Base-by-base conservation (phyloP, 352 stramenopile species). In the Plasmopara halstedii region DNA sequence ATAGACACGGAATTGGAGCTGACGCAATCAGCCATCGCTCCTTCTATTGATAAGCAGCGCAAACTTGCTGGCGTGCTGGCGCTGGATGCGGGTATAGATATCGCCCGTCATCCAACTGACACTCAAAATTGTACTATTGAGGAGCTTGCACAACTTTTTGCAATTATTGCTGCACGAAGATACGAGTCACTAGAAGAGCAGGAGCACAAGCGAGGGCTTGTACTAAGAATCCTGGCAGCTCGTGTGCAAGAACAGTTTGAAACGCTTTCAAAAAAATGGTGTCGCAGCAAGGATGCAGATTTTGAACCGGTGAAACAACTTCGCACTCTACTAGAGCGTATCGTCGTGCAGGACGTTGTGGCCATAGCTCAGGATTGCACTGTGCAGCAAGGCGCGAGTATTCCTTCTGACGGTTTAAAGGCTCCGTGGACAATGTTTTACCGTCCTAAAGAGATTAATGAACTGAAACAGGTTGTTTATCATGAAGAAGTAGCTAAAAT, bases 391-490 rank as follows among this genome's bases (percentile, higher is more conserved):
- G 33, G 34, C n/a, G n/a, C 41, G 4, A 21, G n/a, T 0, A 7
- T 44, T 42, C 2, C 18, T 42, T 22, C 21, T 6, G 23, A 36
- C 21, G 29, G 15, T 19, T 46, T 73, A 29, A 15, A 52, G 0
- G 22, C 66, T 14, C 62, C 65, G 0, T 83, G 70, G 73, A 76
- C 71, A 14, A 43, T 54, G 37, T 86, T 83, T 64, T 83, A 76
- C 50, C 62, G 58, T 15, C 71, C 71, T 13, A 45, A 55, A 22
- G 53, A 65, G 21, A 65, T 46, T 42, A 57, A 66, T 25, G 17
- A 55, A 21, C 42, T 73, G 19, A 44, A 53, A 31, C 53, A 65
- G 31, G 31, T 62, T 8, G 47, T 60, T 40, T 72, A 69, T 26
- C 56, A 72, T 14, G 51, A 54, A 2, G 71, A 80, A 29, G 53